These are phyloP conservation scores for Ustilago crameri DNA, from an alignment of 1,284 basidiomycete species.

Conservation along the genomic window DNA sequence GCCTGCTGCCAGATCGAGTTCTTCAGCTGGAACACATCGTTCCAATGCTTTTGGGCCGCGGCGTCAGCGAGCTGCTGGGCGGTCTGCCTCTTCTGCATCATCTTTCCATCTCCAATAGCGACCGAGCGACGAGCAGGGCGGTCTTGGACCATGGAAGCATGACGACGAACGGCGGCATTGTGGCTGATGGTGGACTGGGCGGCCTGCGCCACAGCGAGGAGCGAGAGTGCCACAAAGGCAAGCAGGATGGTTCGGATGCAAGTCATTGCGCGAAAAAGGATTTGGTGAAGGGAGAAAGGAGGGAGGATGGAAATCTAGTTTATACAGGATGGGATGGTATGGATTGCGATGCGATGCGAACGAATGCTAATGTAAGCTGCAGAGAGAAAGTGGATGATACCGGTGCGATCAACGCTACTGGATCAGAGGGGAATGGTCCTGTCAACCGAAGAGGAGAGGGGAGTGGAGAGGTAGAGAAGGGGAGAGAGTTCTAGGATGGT, in stretches of 20 bases:
- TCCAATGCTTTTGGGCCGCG: slow-evolving; percentile 37
- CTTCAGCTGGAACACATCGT: slow-evolving; percentile 51
- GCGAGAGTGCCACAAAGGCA: slow-evolving; percentile 36
- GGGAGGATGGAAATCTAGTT: neutral
- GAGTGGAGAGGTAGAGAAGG: slow-evolving; percentile 2
- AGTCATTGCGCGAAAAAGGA: slow-evolving; percentile 16
- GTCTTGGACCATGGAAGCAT: slow-evolving; percentile 22
- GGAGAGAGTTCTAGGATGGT: slow-evolving; percentile 4
- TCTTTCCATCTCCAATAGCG: slow-evolving; percentile 25
- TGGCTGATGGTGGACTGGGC: slow-evolving; percentile 41
- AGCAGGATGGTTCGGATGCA: slow-evolving; percentile 33
- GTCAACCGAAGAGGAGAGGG: slow-evolving; percentile 3
- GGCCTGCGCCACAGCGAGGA: slow-evolving; percentile 37
- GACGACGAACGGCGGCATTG: slow-evolving; percentile 39
- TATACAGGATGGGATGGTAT: no score
- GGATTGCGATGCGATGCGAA: slow-evolving; percentile 3
- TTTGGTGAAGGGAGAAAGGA: neutral
- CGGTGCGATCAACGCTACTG: slow-evolving; percentile 49
- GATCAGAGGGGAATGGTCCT: slow-evolving; percentile 7
- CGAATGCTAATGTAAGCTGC: neutral
- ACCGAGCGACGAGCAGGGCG: slow-evolving; percentile 34
- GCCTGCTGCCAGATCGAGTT: slow-evolving; percentile 57
- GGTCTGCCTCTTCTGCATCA: slow-evolving; percentile 40
- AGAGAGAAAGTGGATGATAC: slow-evolving; percentile 7
- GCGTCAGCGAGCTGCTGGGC: slow-evolving; percentile 40